Percentiles rank a stretch among this genome's conserved stretches.
These are phyloP conservation scores for Euphorbia corollata DNA, from an alignment of 441 rosid genomes.

Conservation along the genomic window DNA sequence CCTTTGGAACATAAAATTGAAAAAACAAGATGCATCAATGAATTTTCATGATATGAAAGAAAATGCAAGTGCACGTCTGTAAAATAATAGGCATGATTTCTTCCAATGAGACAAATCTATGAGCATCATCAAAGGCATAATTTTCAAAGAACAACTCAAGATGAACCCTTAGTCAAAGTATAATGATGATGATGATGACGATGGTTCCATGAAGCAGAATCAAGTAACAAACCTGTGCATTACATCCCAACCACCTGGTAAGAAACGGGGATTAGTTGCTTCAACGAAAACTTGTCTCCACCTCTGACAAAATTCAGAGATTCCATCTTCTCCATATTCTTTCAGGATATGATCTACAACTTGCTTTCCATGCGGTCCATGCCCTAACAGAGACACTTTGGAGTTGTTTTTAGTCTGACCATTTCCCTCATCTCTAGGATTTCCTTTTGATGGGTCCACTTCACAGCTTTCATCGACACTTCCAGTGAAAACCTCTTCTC, in stretches of 20 bases:
- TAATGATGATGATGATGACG: neutral
- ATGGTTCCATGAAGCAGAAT: neutral
- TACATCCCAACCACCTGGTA: constrained; percentile 87
- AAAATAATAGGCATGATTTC: neutral
- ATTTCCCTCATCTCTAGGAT: constrained; percentile 28
- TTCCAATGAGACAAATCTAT: no score
- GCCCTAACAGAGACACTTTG: constrained; percentile 75
- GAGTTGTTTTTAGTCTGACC: constrained; percentile 36
- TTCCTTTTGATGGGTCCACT: constrained; percentile 22
- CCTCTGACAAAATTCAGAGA: constrained; percentile 65
- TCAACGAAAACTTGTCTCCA: constrained; percentile 93
- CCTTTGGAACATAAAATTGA: neutral
- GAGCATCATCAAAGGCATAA: no score
- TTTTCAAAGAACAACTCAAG: no score
- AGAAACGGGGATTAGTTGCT: constrained; percentile 65
- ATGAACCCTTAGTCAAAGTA: no score
- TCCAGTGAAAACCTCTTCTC: constrained; percentile 20
- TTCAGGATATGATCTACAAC: constrained; percentile 60
- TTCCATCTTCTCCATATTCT: constrained; percentile 66
- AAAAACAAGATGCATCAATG: neutral
- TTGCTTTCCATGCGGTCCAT: constrained; percentile 92
- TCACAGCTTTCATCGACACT: constrained; percentile 26
- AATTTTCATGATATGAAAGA: neutral
- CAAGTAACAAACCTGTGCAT: constrained; percentile 50
- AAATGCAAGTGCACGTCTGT: neutral